A percentile compares a stretch with the other conserved stretches of the same genome.
These are phyloP conservation scores for Exserohilum turcica DNA, from an alignment of 2,329 filamentous ascomycete genomes.

Conservation along the genomic window DNA sequence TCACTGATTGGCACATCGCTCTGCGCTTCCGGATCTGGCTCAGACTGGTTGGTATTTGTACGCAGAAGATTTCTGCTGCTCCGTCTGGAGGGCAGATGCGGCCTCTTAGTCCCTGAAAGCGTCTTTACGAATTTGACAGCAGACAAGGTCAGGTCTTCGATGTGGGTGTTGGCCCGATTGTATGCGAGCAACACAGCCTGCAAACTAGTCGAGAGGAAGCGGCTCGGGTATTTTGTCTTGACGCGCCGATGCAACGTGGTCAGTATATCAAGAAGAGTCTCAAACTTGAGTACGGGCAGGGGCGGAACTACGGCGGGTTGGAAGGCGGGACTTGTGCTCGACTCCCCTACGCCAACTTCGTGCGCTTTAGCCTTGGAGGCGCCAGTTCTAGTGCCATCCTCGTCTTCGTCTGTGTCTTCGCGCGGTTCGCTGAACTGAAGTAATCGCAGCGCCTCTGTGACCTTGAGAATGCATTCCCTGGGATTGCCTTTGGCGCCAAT, in stretches of 20 bases:
- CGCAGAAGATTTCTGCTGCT: constrained; percentile 55
- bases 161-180: constrained; percentile 59
- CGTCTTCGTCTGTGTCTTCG: constrained; percentile 61
- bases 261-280: constrained; percentile 72
- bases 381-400: constrained; percentile 34
- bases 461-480: constrained; percentile 79
- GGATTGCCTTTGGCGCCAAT: constrained; percentile 80
- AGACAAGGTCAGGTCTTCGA: constrained; percentile 69
- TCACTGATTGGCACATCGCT: constrained; percentile 52
- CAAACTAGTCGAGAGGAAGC: constrained; percentile 78
- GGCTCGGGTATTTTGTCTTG: constrained; percentile 76
- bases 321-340: constrained; percentile 38
- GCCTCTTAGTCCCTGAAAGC: constrained; percentile 69
- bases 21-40: constrained; percentile 63
- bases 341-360: constrained; percentile 37
- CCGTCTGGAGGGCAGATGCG: constrained; percentile 65
- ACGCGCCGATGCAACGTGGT: constrained; percentile 74
- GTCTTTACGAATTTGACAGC: constrained; percentile 73
- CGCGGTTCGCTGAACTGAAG: constrained; percentile 56
- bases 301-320: constrained; percentile 39
- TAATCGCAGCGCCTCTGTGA: constrained; percentile 71
- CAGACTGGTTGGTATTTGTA: constrained; percentile 42
- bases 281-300: constrained; percentile 62
- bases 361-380: constrained; percentile 24
- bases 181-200: constrained; percentile 73